These are phyloP conservation scores for Blakeslea trispora DNA, from an alignment of 371 early-diverging fungal genomes.

Conservation along the genomic window DNA sequence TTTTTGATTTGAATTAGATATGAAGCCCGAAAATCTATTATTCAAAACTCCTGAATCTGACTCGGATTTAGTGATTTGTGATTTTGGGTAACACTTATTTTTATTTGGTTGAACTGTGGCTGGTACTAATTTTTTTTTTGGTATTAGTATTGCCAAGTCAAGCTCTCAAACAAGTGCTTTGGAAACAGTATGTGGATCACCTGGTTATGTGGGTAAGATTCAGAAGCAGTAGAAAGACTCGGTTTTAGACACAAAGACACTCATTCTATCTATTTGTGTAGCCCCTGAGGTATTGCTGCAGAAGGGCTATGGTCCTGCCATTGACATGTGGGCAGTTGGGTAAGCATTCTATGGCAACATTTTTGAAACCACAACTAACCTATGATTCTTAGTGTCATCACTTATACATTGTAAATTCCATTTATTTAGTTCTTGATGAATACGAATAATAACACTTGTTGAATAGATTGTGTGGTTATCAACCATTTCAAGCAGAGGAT, in stretches of 20 bases:
- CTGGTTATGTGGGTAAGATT: constrained; percentile 53
- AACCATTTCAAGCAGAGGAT: constrained; percentile 78
- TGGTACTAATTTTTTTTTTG: constrained; percentile 16
- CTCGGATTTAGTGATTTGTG: constrained; percentile 64
- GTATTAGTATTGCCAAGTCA: constrained; percentile 65
- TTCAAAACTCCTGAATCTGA: constrained; percentile 62
- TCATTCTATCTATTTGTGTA: too few species aligned
- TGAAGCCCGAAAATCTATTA: constrained; percentile 84
- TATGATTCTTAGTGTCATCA: constrained; percentile 53
- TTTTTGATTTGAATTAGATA: constrained; percentile 43
- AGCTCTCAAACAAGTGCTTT: constrained; percentile 49
- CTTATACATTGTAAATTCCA: constrained; percentile 63
- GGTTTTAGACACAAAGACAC: too few species aligned
- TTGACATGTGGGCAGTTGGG: constrained; percentile 84
- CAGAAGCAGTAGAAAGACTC: too few species aligned
- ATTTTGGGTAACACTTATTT: constrained; percentile 58
- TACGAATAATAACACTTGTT: too few species aligned
- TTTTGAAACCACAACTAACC: background rate
- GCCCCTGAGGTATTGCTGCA: constrained; percentile 84
- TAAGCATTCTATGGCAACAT: constrained; percentile 12
- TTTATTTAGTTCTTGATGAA: constrained; percentile 2
- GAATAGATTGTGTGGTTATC: constrained; percentile 63
- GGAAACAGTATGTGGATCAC: constrained; percentile 65
- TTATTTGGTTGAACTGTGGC: background rate
- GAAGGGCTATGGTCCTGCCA: constrained; percentile 71